phyloP scores from a whole-genome alignment of 805 yeast genomes.

The Cyberlindnera galapagoensis region DNA sequence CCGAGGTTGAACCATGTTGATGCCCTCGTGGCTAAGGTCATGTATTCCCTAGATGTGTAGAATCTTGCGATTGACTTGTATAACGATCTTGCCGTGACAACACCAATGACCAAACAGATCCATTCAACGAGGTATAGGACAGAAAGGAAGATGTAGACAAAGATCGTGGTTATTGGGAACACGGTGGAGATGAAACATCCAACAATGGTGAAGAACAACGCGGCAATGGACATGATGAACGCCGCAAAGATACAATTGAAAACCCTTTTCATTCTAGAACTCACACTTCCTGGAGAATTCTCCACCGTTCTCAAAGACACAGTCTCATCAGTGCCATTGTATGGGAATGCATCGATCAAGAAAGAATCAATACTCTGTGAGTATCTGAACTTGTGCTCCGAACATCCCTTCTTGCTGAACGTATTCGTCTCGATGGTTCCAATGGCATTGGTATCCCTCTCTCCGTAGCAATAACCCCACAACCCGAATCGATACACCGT shows the following conservation, averaged over 20 bases:
- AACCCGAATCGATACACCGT: conserved; percentile 1
- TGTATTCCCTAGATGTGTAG: neutral
- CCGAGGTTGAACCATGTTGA: neutral
- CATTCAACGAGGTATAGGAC: neutral
- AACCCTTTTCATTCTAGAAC: neutral
- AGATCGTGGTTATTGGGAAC: neutral
- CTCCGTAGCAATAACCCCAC: conserved; percentile 1
- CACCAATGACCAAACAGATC: conserved; percentile 1
- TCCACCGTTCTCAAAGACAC: too few species aligned
- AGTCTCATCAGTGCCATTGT: too few species aligned
- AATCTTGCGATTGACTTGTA: neutral
- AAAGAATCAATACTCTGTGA: neutral
- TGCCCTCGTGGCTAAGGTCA: neutral
- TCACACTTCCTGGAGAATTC: too few species aligned
- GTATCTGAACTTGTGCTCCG: neutral
- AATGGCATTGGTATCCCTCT: neutral
- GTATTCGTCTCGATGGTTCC: neutral
- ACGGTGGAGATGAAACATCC: neutral
- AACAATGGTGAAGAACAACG: neutral
- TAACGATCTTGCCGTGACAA: neutral
- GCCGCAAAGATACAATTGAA: neutral
- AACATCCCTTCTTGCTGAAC: neutral
- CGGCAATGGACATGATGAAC: neutral
- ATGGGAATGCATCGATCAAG: neutral
- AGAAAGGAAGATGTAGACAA: neutral